These are phyloP conservation scores for Papiliotrema laurentii DNA, from an alignment of 1,284 basidiomycete genomes.

Conservation along the genomic window DNA sequence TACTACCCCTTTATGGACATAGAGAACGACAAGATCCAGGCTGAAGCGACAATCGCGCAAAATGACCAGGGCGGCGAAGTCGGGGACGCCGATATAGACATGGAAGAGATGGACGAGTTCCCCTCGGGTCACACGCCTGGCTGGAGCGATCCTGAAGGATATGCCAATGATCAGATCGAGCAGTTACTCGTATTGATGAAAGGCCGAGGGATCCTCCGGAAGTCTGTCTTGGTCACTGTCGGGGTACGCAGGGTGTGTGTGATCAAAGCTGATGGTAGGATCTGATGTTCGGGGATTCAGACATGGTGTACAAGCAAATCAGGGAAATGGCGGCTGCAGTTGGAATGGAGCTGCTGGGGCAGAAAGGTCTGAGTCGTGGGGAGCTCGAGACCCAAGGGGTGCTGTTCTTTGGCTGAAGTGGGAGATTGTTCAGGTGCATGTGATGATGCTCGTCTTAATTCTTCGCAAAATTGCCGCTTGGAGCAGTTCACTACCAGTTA, in stretches of 20 bases:
- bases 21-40: slow-evolving; percentile 1
- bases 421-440: not conserved
- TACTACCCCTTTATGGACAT: slow-evolving; percentile 39
- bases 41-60: slow-evolving; percentile 8
- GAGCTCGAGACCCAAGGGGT: slow-evolving; percentile 15
- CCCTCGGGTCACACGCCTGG: slow-evolving; percentile 40
- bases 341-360: slow-evolving; percentile 25
- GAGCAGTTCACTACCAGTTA: no score
- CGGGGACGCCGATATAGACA: slow-evolving; percentile 8
- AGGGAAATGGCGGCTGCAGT: slow-evolving; percentile 34
- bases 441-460: not conserved
- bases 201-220: slow-evolving; percentile 1
- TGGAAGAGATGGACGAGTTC: slow-evolving; percentile 14
- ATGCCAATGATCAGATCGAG: slow-evolving; percentile 22
- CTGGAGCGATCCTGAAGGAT: slow-evolving; percentile 21
- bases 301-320: slow-evolving; percentile 11
- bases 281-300: slow-evolving; percentile 19
- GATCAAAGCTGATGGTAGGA: slow-evolving; percentile 11
- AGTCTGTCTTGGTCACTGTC: slow-evolving; percentile 12
- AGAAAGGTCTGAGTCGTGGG: not conserved
- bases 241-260: slow-evolving; percentile 12
- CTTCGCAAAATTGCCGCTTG: no score
- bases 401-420: slow-evolving; percentile 19
- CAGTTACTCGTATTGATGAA: slow-evolving; percentile 25
- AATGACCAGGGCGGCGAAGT: not conserved